Evolutionary conservation across 176 grass and related monocot species (phyloP).

Genomic region (Aegilops bicornis): DNA sequence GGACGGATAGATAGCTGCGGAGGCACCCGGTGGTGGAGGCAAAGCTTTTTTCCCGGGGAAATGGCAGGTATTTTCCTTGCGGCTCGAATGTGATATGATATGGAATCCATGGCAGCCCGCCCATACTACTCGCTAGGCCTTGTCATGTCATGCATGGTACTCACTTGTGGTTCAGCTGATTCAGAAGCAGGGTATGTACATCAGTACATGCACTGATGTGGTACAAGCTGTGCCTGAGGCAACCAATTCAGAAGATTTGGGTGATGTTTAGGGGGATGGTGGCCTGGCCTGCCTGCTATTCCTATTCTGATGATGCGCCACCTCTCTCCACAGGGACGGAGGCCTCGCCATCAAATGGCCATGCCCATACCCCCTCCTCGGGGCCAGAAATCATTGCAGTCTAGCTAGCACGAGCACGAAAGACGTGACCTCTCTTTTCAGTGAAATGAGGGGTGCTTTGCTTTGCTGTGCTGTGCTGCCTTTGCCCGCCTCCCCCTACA

Average conservation of each 20-base stretch:
- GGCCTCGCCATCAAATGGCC: neutral
- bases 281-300: too few relatives aligned
- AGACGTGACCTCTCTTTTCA: conserved; percentile 63
- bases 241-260: too few relatives aligned
- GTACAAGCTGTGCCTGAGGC: too few relatives aligned
- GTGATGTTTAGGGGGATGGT: too few relatives aligned
- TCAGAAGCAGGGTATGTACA: too few relatives aligned
- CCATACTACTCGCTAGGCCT: conserved; percentile 7
- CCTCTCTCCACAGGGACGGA: neutral
- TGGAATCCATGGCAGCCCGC: neutral
- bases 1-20: neutral
- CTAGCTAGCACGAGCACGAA: conserved; percentile 42
- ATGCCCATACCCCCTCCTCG: conserved; percentile 9
- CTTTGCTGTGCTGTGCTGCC: conserved; percentile 19
- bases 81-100: neutral
- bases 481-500: neutral
- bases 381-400: conserved; percentile 42
- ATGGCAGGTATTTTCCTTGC: neutral
- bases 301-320: too few relatives aligned
- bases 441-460: conserved; percentile 52
- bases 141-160: neutral
- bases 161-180: neutral
- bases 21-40: neutral
- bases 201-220: too few relatives aligned
- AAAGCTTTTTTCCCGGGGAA: neutral